A percentile compares a stretch with the other conserved stretches of the same genome.
Conservation (phyloP, 768 basidiomycete genomes). For the Agrocybe chaxingu region DNA sequence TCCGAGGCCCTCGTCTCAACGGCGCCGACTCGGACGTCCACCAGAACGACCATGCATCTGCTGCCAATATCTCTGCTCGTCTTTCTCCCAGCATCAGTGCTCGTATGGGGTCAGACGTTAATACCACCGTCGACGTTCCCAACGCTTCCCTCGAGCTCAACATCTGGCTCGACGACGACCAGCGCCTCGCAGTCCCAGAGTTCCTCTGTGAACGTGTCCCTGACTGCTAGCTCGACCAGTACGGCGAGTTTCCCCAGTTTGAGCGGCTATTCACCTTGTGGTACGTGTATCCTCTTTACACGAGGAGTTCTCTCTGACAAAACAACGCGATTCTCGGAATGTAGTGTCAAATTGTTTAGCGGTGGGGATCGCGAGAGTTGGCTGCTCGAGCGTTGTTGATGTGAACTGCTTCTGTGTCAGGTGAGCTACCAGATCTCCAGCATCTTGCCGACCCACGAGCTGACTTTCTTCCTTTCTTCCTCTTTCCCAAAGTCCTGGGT, state of each 20-base stretch:
- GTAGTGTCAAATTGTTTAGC: conserved; percentile 45
- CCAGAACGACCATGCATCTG: too few relatives aligned
- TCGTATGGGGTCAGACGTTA: neutral
- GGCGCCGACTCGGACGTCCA: too few relatives aligned
- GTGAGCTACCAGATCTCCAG: conserved; percentile 20
- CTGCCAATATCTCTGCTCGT: too few relatives aligned
- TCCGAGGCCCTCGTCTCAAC: too few relatives aligned
- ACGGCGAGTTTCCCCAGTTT: conserved; percentile 35
- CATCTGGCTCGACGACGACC: neutral
- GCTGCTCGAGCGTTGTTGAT: conserved; percentile 41
- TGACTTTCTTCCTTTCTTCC: neutral
- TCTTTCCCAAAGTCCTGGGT: conserved; percentile 24
- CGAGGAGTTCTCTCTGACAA: neutral
- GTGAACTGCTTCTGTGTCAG: conserved; percentile 49
- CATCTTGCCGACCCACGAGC: neutral
- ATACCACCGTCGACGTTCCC: conserved; percentile 17
- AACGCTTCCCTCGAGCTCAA: conserved; percentile 1
- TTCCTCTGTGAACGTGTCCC: conserved; percentile 6
- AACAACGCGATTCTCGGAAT: neutral
- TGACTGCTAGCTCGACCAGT: conserved; percentile 25
- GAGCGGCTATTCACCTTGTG: conserved; percentile 35
- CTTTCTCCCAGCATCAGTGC: too few relatives aligned
- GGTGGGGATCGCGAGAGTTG: conserved; percentile 30
- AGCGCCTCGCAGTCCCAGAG: neutral
- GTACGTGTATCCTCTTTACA: conserved; percentile 19